These are phyloP conservation scores for Hanseniaspora hatyaiensis DNA, from an alignment of 805 yeast species.

Conservation along the genomic window DNA sequence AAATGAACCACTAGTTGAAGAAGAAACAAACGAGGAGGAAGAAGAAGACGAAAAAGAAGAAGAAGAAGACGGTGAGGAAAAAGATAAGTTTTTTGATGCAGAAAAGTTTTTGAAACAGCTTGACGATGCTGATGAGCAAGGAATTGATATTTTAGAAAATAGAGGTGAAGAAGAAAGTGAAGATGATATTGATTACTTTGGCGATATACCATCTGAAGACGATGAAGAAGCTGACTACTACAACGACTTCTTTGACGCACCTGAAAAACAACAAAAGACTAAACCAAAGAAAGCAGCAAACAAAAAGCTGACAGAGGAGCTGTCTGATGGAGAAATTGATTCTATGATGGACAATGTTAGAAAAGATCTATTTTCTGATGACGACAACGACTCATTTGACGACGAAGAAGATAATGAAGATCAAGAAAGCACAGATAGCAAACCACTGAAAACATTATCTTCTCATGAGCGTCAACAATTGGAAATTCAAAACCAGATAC, in stretches of 20 bases:
- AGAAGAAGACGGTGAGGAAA: constrained; percentile 25
- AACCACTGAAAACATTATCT: constrained; percentile 34
- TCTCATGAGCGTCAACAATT: constrained; percentile 75
- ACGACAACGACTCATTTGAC: constrained; percentile 27
- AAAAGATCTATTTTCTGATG: constrained; percentile 47
- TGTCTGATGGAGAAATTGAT: constrained; percentile 49
- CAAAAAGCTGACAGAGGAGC: constrained; percentile 31
- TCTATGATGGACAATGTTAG: constrained; percentile 50
- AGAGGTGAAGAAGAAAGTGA: constrained; percentile 31
- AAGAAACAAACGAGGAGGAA: constrained; percentile 23
- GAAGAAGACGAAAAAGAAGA: constrained; percentile 27
- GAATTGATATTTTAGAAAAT: constrained; percentile 21
- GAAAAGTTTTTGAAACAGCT: constrained; percentile 19
- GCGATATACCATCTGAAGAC: constrained; percentile 41
- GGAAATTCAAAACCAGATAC: constrained; percentile 64
- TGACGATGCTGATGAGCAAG: constrained; percentile 27
- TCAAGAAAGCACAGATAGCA: constrained; percentile 19
- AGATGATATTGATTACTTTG: constrained; percentile 36
- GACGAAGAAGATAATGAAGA: constrained; percentile 21
- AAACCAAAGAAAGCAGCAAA: constrained; percentile 16
- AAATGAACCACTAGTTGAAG: constrained; percentile 25
- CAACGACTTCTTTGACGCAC: constrained; percentile 53
- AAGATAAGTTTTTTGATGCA: constrained; percentile 23
- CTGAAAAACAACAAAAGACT: constrained; percentile 18
- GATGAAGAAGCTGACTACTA: constrained; percentile 49